Evolutionary conservation across 306 rosid genomes (phyloP), one percentile per base, ranked within the genome.

Genomic region (Sophora flavescens): DNA sequence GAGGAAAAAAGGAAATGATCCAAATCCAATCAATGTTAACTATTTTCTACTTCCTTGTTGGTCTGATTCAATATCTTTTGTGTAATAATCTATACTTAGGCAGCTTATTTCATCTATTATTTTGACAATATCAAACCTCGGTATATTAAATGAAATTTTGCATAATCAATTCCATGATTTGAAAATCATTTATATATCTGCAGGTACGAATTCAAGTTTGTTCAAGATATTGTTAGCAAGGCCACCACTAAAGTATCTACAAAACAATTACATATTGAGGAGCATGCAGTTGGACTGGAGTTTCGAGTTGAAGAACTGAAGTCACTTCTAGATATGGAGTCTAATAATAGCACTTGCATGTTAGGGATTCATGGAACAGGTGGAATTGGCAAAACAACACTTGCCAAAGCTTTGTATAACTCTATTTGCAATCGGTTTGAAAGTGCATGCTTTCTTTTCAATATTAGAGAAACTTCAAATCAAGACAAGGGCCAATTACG

Each of bases 281-380:
- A 60, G 16, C 65, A 32, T 22, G 6, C 2, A 13, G 65, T 60
- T 60, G 65, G 42, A 60, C 42, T 60, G 8, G 1, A 32, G 42
- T 12, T 8, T 11, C 42, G 11, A 1, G 6, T 63, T 8, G 14
- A 36, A 16, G n/a, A 8, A 6, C 3, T 63, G 14, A 63, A 6
- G 4, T 63, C 50, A 3, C 28, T 38, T n/a, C 30, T 63, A 7
- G 51, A 16, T 6, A 63, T 63, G 3, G 14, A 10, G 50, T 63
- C 69, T 35, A n/a, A 8, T 5, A 4, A 63, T 39, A 16, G 1
- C 4, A 7, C 3, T 53, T 0, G 8, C 2, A 38, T 63, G n/a
- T 11, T 60, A 8, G 41, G 41, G n/a, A 60, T 60, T 60, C 65
- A 60, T 33, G 65, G 65, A 60, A 12, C 10, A 32, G 65, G 65